A percentile compares a stretch with the other conserved stretches of the same genome.
Conservation (phyloP, 768 basidiomycete species). For the Gyrodon lividus region DNA sequence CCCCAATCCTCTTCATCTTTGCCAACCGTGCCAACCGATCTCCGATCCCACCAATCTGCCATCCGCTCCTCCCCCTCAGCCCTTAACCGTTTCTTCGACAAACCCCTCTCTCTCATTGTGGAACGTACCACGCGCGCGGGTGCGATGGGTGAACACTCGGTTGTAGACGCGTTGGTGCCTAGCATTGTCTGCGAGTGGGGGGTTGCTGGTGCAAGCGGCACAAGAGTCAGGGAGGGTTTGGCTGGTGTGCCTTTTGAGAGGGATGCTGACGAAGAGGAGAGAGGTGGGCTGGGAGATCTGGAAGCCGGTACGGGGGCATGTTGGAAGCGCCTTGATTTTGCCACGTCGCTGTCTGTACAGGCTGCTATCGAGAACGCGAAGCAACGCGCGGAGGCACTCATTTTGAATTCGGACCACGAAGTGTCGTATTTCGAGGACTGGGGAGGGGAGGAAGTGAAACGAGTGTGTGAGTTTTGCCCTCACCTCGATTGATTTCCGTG, state of each 20-base stretch:
- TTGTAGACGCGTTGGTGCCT: constrained; percentile 87
- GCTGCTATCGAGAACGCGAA: constrained; percentile 60
- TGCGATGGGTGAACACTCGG: constrained; percentile 87
- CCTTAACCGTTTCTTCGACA: constrained; percentile 89
- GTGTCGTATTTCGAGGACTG: constrained; percentile 81
- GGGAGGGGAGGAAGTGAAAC: constrained; percentile 86
- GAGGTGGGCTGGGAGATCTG: constrained; percentile 1
- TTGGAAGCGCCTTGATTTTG: constrained; percentile 76
- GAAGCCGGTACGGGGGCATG: constrained; percentile 18
- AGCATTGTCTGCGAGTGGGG: constrained; percentile 85
- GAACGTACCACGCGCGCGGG: constrained; percentile 85
- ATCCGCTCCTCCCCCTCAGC: constrained; percentile 65
- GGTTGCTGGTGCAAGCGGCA: constrained; percentile 38
- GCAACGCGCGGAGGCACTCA: constrained; percentile 52
- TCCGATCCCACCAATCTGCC: constrained; percentile 76
- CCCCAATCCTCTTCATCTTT: constrained; percentile 9
- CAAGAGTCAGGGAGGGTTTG: constrained; percentile 47
- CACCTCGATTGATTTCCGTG: too few relatives aligned
- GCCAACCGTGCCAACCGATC: constrained; percentile 17
- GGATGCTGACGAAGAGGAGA: neutral
- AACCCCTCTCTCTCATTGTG: constrained; percentile 76
- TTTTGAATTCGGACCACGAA: constrained; percentile 79
- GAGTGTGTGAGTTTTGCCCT: constrained; percentile 50
- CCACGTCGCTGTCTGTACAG: constrained; percentile 56
- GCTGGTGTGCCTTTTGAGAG: constrained; percentile 33